Base-by-base conservation (phyloP, 768 basidiomycete species). In the Mycena alexandri region DNA sequence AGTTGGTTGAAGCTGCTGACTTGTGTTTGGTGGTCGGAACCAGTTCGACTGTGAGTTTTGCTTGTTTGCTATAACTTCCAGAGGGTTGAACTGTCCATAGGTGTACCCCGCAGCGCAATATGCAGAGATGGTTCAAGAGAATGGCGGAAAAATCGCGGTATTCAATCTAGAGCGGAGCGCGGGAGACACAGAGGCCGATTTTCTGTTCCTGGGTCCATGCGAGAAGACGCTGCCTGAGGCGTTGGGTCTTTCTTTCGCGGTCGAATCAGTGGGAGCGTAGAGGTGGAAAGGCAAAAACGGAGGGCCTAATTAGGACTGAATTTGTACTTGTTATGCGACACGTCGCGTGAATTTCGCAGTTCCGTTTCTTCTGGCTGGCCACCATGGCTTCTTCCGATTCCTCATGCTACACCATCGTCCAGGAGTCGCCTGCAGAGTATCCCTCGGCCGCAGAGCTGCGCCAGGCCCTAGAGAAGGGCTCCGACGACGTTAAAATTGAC, bases 401-500 rank as follows among this genome's bases (percentile, higher is more conserved):
- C 59, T 80, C 88, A 74, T 94, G 92, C 76, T 93, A 94, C 76
- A 95, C 93, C 11, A 81, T 94, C 68, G 86, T 95, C 52, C 89
- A 87, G 44, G 93, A 95, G 74, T 90, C 90, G 72, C 84, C 80
- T 54, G 83, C 86, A 42, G 94, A 95, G 78, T 85, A 87, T 21
- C 94, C 93, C 8, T 89, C 93, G n/a, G 87, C 88, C 2, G 86
- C 91, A 70, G 96, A 98, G 71, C 86, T 98, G 53, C 87, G 94
- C 69, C 84, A 89, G 65, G 85, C 89, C 41, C 84, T 98, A 55
- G 94, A 99, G 82, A 98, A 98, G 82, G 96, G 97, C 63, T 91
- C 94, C 22, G 96, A 98, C 79, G 97, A 99, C 72, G 90, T 96
- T 83, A 98, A 98, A 83, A 83, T 97, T 73, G 96, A 98, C 83